Base-by-base conservation (phyloP, 805 yeast genomes). In the Lipomyces kockii region DNA sequence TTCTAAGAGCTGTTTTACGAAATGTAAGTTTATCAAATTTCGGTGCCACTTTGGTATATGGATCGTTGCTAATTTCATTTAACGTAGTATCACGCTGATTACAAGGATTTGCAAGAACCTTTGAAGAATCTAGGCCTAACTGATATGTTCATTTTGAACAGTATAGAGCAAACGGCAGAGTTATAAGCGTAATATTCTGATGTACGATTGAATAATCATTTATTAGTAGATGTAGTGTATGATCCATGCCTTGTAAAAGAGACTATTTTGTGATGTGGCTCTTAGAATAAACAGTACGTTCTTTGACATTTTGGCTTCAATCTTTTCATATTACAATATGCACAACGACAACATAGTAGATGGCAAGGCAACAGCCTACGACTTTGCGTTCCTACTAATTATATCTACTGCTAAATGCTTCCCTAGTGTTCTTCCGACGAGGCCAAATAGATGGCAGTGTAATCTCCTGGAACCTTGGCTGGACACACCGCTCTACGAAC, bases 401-500 rank as follows among this genome's bases (percentile, higher is more conserved):
- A 49, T 53, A 25, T 29, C 55, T 25, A 11, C 55, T 52, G 9
- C 34, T 52, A 46, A 64, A 58, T 20, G 66, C 54, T 54, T 73
- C 75, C 43, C 75, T 59, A 14, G 76, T 73, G 55, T 73, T 73
- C 56, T 74, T 71, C 35, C 75, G 58, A n/a, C 75, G 60, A 9
- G 75, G 75, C 97, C 97, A 92, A 75, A 93, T 79, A 59, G 91
- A 89, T 2, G 11, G 99, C 39, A 95, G 78, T 74, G 84, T 84
- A 37, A 95, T 87, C 60, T 91, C 89, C 76, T 93, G 97, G 74
- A 89, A 94, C 72, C 97, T 83, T 0, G 99, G 99, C 72, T 92
- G 96, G 12, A 95, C 95, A 76, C 97, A 92, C 69, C 97, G 83
- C 73, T 94, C 98, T 20, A 88, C 87, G 75, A 95, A 93, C 97